Evolutionary conservation across 352 stramenopile genomes (phyloP), one percentile per base, ranked within the genome.

Genomic region (Phytophthora podocarpi): DNA sequence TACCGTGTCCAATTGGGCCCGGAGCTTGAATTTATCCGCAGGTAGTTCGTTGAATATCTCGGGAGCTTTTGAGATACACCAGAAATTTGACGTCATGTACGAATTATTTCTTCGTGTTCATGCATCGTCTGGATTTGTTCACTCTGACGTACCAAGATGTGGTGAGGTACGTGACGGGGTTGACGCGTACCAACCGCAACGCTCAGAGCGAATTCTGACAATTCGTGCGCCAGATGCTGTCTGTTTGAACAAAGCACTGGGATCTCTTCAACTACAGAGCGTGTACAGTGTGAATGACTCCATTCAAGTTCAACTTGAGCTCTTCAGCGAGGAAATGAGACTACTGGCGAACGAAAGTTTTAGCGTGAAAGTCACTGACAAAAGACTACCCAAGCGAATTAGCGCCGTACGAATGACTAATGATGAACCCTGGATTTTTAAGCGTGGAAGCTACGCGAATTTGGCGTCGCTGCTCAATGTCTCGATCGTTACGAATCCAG

Each of bases 191-290:
- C 21, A 24, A 26, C 11, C 26, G 7, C 43, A 64, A 21, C 11
- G 11, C 6, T 46, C 43, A 40, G 20, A 41, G 7, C 24, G 16
- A 26, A 43, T 41, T 42, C 31, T 47, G 15, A 36, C 39, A 8
- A 39, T 78, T 4, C 54, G 43, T 20, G 51, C 59, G 6, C 35
- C 58, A 4, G 50, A 65, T 47, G 20, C 71, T 41, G 18, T 46
- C 20, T 80, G 73, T 21, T 45, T 78, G 36, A 70, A 63, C 26
- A 26, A 15, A 15, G 63, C 64, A 9, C 36, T 82, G 11, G 16
- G 34, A 21, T 62, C 52, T 2, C 40, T 65, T 16, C 30, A 49
- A 34, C 20, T 67, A 11, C 48, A 50, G 3, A 57, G 24, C 20
- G 11, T 37, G 6, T 16, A 41, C 39, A 16, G n/a, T 18, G 26